A percentile compares a stretch with the other conserved stretches of the same genome.
phyloP scores from a whole-genome alignment of 495 filamentous ascomycete genomes.

The Cudoniella acicularis region DNA sequence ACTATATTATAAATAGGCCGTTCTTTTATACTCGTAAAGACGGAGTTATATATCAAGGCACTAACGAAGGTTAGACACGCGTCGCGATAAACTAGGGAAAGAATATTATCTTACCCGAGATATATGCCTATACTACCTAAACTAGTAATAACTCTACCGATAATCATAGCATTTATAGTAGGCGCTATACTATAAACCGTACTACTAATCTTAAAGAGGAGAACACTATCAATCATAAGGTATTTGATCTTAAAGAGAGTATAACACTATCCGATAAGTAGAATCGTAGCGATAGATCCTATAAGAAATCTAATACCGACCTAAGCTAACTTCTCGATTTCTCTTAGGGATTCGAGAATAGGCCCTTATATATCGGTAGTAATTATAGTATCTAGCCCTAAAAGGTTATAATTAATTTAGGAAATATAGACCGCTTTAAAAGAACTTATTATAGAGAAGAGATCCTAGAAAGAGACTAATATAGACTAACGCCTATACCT shows the following conservation, averaged over 20 bases:
- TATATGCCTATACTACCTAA: conserved; percentile 49
- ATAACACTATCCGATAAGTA: conserved; percentile 41
- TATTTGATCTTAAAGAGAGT: conserved; percentile 54
- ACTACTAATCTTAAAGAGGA: conserved; percentile 46
- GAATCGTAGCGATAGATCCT: conserved; percentile 41
- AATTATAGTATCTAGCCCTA: conserved; percentile 55
- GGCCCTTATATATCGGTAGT: conserved; percentile 52
- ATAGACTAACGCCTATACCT: no score
- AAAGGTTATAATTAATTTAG: no score
- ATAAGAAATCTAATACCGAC: conserved; percentile 50
- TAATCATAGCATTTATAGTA: conserved; percentile 45
- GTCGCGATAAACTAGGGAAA: conserved; percentile 12
- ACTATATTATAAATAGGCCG: conserved; percentile 40
- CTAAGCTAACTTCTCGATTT: conserved; percentile 53
- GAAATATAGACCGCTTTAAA: no score
- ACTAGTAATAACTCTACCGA: conserved; percentile 41
- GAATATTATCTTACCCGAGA: conserved; percentile 37
- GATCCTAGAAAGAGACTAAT: no score
- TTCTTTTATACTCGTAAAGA: conserved; percentile 36
- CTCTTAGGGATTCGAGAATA: conserved; percentile 43
- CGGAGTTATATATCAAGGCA: no score
- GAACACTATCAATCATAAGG: conserved; percentile 41
- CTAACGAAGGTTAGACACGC: conserved; percentile 26
- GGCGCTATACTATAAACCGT: conserved; percentile 53
- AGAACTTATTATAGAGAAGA: no score